Percentiles rank a stretch among this genome's conserved stretches.
These are phyloP conservation scores for Aspergillus terreus DNA, from an alignment of 2,329 filamentous ascomycete genomes.

Conservation along the genomic window DNA sequence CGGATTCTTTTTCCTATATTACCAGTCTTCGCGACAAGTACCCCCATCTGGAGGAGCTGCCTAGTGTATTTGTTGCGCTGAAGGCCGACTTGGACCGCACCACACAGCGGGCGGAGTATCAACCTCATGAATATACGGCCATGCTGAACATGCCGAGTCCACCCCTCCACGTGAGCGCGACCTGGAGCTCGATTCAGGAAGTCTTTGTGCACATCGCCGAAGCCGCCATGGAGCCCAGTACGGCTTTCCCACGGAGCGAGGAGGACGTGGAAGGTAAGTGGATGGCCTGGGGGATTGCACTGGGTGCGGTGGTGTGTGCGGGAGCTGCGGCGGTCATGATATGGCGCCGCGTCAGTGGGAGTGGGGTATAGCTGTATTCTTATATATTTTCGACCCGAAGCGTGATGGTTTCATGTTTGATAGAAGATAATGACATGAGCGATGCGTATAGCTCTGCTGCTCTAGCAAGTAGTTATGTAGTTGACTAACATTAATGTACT, in stretches of 20 bases:
- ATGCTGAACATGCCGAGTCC: slow-evolving; percentile 76
- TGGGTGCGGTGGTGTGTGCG: slow-evolving; percentile 65
- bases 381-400: background rate
- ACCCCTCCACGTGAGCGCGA: slow-evolving; percentile 89
- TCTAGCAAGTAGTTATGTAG: no score
- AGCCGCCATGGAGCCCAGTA: slow-evolving; percentile 83
- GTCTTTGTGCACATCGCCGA: slow-evolving; percentile 90
- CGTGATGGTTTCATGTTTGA: background rate
- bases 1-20: slow-evolving; percentile 91
- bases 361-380: slow-evolving; percentile 21
- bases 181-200: slow-evolving; percentile 90
- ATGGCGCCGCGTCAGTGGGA: slow-evolving; percentile 51
- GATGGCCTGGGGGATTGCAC: slow-evolving; percentile 78
- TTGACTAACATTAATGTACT: background rate
- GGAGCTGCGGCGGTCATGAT: slow-evolving; percentile 57
- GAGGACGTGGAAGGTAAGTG: slow-evolving; percentile 75
- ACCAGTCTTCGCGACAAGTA: slow-evolving; percentile 74
- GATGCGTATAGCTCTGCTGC: no score
- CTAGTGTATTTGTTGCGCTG: slow-evolving; percentile 84
- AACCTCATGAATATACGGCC: slow-evolving; percentile 88
- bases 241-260: slow-evolving; percentile 83
- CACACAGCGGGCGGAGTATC: slow-evolving; percentile 85
- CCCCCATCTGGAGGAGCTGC: slow-evolving; percentile 81
- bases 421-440: background rate
- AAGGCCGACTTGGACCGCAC: slow-evolving; percentile 97